Percentiles rank a stretch among this genome's conserved stretches.
Conservation (phyloP, 1,284 basidiomycete species). For the Cryptococcus sp. region DNA sequence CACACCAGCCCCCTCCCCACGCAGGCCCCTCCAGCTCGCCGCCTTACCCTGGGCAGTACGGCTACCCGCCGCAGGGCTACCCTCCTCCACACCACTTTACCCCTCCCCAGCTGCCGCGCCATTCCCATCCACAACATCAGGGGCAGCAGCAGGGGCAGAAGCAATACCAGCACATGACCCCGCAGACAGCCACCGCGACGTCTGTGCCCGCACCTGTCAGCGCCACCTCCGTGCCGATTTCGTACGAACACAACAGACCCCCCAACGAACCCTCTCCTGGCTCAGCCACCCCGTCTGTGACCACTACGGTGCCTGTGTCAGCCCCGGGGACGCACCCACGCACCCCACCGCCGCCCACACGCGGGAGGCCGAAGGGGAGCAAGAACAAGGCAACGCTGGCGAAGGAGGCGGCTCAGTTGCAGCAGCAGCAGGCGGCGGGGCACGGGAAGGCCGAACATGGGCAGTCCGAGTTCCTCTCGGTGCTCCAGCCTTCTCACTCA, state of each 20-base stretch:
- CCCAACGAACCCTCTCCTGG: neutral
- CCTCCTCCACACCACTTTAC: neutral
- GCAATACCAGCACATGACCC: neutral
- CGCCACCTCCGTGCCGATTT: no score
- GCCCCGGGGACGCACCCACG: neutral
- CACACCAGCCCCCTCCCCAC: neutral
- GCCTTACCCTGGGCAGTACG: conserved; percentile 2
- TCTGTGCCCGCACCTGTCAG: no score
- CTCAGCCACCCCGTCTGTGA: neutral
- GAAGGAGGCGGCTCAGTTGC: no score
- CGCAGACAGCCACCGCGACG: no score
- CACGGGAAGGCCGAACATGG: neutral
- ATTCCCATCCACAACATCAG: neutral
- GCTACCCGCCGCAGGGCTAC: conserved; percentile 1
- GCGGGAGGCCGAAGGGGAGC: neutral
- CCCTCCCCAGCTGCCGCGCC: neutral
- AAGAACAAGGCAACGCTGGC: no score
- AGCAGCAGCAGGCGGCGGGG: neutral
- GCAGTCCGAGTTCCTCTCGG: no score
- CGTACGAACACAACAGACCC: neutral
- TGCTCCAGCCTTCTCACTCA: neutral
- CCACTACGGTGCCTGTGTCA: neutral
- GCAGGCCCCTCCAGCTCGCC: neutral
- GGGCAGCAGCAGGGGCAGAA: conserved; percentile 9
- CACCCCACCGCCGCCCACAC: neutral